Base-by-base conservation (phyloP, 306 rosid genomes). In the Nissolia schottii region DNA sequence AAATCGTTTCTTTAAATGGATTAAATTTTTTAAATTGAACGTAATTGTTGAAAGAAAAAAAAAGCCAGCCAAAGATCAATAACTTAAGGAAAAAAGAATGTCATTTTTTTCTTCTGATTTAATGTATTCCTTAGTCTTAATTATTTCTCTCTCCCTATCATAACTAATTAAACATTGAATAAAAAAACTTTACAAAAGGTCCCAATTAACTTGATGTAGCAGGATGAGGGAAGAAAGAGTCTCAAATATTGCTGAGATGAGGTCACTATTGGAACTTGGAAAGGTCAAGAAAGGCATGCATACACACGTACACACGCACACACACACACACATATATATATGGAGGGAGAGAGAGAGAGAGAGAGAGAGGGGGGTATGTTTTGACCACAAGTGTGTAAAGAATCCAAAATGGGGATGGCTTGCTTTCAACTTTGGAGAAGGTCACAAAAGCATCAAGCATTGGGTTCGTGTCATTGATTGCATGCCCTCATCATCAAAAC, bases 331-430 rank as follows among this genome's bases (percentile, higher is more conserved):
- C 0, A 20, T 41, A 65, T 41, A 15, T n/a, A 64, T n/a, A n/a
- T n/a, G n/a, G n/a, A n/a, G n/a, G n/a, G n/a, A n/a, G n/a, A n/a
- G n/a, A n/a, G n/a, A n/a, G n/a, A n/a, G n/a, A n/a, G n/a, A n/a
- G n/a, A n/a, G n/a, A n/a, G n/a, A n/a, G n/a, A n/a, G n/a, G n/a
- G n/a, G 23, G 66, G 20, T 71, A 5, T 23, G 46, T 49, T 60
- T 77, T 77, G 78, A 77, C 71, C 7, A 32, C 48, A 40, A 65
- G 83, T 78, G 56, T 77, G 69, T 32, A 72, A 66, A 53, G 77
- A 82, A 76, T 77, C 76, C 45, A 67, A 60, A 77, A 28, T 28
- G 5, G 22, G 31, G 57, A n/a, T n/a, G 79, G 24, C 25, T 1
- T 50, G 62, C n/a, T 59, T 50, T 58, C 51, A 59, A 74, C 57